Base-by-base conservation (phyloP, 2,329 filamentous ascomycete genomes). In the Rhytidhysteron rufulum region DNA sequence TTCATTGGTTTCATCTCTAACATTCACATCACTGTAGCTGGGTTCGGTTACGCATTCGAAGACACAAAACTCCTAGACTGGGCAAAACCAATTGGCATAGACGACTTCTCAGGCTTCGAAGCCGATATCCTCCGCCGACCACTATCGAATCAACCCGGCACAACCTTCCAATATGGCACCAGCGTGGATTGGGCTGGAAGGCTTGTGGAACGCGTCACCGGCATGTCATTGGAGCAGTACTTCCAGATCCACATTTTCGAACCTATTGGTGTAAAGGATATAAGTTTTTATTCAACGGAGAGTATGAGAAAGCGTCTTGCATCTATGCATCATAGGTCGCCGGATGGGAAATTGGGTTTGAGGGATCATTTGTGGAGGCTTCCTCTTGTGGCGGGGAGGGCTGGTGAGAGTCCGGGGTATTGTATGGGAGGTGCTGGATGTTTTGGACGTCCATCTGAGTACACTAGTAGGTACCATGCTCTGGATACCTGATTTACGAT, bases 381-480 rank as follows among this genome's bases (percentile, higher is more conserved):
- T 7, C 69, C 77, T 0, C 55, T 81, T 3, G 54, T 71, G 7
- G 69, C 62, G 2, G 58, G 68, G 5, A 62, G 60, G 3, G 56
- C 68, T 5, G 60, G 69, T 2, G 68, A 77, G 27, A 60, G 60
- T 31, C 60, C 62, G 13, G 39, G 48, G 11, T 74, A 82, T 53
- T 73, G 82, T 55, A 77, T 72, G 34, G 82, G 75, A 8, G 82
- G 82, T 3, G 80, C 71, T 10, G 82, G 82, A 2, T 69, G 75
- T 41, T 85, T 79, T 52, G 76, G 78, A 13, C 66, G 58, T 42
- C 78, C 80, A 0, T 68, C 70, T 4, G 80, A 85, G 35, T 85
- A 83, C 51, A 69, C 69, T 39, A 70, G 79, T 78, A 62, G 53
- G 72, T 62, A 18, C 20, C 24, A 11, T 33, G 13, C 19, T 17